Base-by-base conservation (phyloP, 2,329 filamentous ascomycete species). In the Cordyceps cateniannulata region DNA sequence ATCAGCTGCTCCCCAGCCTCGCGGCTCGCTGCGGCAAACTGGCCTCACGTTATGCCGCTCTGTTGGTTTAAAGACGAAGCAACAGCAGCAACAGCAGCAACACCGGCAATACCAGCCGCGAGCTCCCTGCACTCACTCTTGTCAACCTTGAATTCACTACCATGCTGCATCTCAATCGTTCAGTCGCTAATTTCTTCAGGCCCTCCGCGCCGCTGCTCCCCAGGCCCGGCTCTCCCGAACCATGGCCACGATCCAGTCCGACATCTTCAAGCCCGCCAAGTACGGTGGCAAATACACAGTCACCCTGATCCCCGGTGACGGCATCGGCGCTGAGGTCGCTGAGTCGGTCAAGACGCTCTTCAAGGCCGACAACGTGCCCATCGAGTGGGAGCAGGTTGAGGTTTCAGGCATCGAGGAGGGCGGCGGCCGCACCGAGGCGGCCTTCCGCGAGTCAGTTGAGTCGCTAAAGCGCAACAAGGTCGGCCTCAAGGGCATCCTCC, bases 261-360 rank as follows among this genome's bases (percentile, higher is more conserved):
- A 98, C 79, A 93, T 98, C 79, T 97, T 98, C 86, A 96, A 97
- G 85, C 93, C 93, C 70, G 92, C 93, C 81, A 95, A 98, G 85
- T 98, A 93, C 77, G 95, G 95, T 76, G 91, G 93, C 81, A 99
- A 98, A 83, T 99, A 98, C 85, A 99, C 95, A 42, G 93, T 97
- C 70, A 97, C 93, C 66, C 84, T 99, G 73, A 98, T 99, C 76
- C 95, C 95, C 77, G 95, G 93, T 85, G 95, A 99, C 72, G 95
- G 95, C 82, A 96, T 99, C 75, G 95, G 95, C 77, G 91, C 91
- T 77, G 95, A 99, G 81, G 93, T 98, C 64, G 92, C 93, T 71
- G 93, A 98, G 81, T 95, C 91, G 65, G 93, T 99, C 77, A 96
- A 97, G 88, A 96, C 93, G 69, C 89, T 99, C 77, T 98, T 98